Percentiles rank a stretch among this genome's conserved stretches.
phyloP scores from a whole-genome alignment of 202 grass and related monocot genomes.

The Digitaria exilis region DNA sequence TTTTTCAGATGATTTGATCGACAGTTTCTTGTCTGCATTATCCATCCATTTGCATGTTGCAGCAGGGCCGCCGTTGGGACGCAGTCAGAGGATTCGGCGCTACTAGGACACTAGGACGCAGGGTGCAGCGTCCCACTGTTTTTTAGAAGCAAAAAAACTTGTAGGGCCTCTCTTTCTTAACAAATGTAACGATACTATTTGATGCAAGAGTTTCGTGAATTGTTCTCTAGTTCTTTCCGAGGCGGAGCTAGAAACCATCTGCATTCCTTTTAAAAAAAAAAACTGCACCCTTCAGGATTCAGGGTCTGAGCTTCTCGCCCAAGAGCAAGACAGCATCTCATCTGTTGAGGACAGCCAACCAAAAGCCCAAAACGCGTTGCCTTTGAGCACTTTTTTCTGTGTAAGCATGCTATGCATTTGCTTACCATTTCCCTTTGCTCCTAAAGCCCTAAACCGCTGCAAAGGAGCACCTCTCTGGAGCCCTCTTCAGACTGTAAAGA shows the following conservation, averaged over 20 bases:
- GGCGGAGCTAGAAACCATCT: background rate
- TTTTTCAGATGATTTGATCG: background rate
- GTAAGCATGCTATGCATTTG: background rate
- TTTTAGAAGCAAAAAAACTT: too few species aligned
- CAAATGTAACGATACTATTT: background rate
- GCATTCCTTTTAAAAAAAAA: too few species aligned
- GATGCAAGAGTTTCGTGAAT: background rate
- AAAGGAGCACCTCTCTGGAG: constrained; percentile 36
- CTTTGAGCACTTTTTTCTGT: background rate
- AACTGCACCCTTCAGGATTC: background rate
- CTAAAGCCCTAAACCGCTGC: background rate
- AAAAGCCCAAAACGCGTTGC: constrained; percentile 16
- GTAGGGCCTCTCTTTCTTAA: background rate
- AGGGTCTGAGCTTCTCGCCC: too few species aligned
- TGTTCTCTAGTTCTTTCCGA: background rate
- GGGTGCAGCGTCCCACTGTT: too few species aligned
- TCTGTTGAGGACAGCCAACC: background rate
- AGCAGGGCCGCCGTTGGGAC: background rate
- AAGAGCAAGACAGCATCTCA: background rate
- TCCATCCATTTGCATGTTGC: background rate
- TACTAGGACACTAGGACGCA: background rate
- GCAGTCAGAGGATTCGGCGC: background rate
- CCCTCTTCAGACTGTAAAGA: constrained; percentile 43
- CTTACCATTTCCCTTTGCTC: constrained; percentile 3
- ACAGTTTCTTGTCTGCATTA: background rate